Base-by-base conservation (phyloP, 1,139 yeast species). In the Casaregolazyma lundiana region DNA sequence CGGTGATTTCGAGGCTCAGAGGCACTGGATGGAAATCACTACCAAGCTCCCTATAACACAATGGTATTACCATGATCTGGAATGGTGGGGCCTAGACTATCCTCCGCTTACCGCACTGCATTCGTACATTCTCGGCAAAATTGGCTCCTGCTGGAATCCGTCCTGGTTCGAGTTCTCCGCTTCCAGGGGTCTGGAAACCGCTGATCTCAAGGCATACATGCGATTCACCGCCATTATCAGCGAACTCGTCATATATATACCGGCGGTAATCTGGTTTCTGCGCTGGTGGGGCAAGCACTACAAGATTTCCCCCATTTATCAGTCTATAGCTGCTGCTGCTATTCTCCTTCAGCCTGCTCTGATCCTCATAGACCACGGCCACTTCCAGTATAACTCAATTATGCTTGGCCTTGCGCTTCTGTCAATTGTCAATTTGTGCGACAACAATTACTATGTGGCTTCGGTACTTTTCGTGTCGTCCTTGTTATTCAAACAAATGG, bases 1-100 rank as follows among this genome's bases (percentile, higher is more conserved):
- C 69, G 98, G 98, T 3, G 98, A 92, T 63, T 92, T 92, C 62
- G 99, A 94, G 65, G 97, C 98, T 0, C 98, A 94, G 64, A 75
- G 98, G 54, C 98, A 92, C 63, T 92, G 98, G 98, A 77, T 92
- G 79, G 98, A 94, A 64, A 71, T 92, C 49, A 90, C 98, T 0
- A 79, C 74, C 38, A 78, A 81, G 55, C 64, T 90, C 45, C 95
- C 96, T 0, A 66, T 87, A 2, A 66, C 70, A 1, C 60, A 84
- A 52, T 94, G 98, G 98, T 92, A 92, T 63, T 85, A 76, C 67
- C 88, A 81, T 64, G 97, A 92, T 62, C 71, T 88, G 42, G 80
- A 81, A 56, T 89, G 92, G 69, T 92, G 98, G 98, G 97, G 97
- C 0, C 72, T 94, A 41, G 98, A 94, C 65, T 94, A 92, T 64